phyloP scores from a whole-genome alignment of 805 yeast species.

The Cyberlindnera galapagoensis region DNA sequence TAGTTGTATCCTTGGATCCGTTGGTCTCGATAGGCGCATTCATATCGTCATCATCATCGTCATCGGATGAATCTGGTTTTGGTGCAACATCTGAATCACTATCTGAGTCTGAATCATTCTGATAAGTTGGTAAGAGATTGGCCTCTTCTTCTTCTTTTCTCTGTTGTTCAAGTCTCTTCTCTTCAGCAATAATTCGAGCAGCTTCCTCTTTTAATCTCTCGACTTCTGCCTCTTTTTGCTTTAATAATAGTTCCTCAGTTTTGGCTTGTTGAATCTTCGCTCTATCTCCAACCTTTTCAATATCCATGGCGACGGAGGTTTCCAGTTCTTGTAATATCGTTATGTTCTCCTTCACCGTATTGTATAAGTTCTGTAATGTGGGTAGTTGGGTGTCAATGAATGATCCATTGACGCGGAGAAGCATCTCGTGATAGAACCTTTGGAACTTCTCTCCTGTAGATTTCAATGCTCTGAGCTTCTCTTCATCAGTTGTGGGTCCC shows the following conservation, averaged over 20 bases:
- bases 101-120: constrained; percentile 12
- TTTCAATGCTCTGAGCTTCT: constrained; percentile 8
- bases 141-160: constrained; percentile 14
- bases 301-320: constrained; percentile 10
- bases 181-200: neutral
- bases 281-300: constrained; percentile 7
- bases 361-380: constrained; percentile 6
- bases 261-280: constrained; percentile 9
- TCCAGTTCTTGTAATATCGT: constrained; percentile 14
- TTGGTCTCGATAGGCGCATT: neutral
- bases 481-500: constrained; percentile 5
- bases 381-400: constrained; percentile 9
- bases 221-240: constrained; percentile 12
- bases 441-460: constrained; percentile 13
- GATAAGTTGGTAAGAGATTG: constrained; percentile 17
- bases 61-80: neutral
- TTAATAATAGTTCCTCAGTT: constrained; percentile 11
- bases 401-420: constrained; percentile 15
- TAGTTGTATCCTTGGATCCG: neutral
- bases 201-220: constrained; percentile 7
- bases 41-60: constrained; percentile 2
- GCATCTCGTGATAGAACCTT: constrained; percentile 16
- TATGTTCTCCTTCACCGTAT: constrained; percentile 12
- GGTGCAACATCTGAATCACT: too few species aligned
- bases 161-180: constrained; percentile 8